These are phyloP conservation scores for Musa beccarii DNA, from an alignment of 176 grass and related monocot species.

Conservation along the genomic window DNA sequence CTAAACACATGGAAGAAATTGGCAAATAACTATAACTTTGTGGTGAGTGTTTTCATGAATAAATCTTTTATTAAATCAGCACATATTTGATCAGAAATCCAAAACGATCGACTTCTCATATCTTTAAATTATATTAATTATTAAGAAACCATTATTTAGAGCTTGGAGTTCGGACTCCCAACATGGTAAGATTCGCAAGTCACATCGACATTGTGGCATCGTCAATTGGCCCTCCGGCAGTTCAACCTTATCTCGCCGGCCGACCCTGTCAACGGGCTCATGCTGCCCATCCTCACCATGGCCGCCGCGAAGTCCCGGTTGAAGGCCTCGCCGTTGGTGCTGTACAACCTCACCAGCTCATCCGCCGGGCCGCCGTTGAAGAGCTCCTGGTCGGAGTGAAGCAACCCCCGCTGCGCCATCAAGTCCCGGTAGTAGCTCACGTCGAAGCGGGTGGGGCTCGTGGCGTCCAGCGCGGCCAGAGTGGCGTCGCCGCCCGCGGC, in stretches of 20 bases:
- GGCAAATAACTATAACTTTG: too few relatives aligned
- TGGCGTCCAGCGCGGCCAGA: conserved; percentile 37
- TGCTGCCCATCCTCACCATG: conserved; percentile 63
- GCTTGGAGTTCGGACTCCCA: too few relatives aligned
- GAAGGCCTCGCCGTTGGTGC: conserved; percentile 33
- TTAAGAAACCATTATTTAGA: too few relatives aligned
- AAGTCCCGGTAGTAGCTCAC: conserved; percentile 68
- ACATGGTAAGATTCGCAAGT: not conserved
- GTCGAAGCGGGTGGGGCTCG: conserved; percentile 42
- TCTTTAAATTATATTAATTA: too few relatives aligned
- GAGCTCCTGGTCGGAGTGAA: conserved; percentile 90
- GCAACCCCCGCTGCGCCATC: conserved; percentile 28
- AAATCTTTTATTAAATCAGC: too few relatives aligned
- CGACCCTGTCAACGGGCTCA: conserved; percentile 44
- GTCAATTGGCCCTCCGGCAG: conserved; percentile 62
- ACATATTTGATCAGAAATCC: too few relatives aligned
- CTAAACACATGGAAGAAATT: too few relatives aligned
- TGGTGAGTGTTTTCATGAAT: too few relatives aligned
- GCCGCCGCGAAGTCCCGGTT: conserved; percentile 43
- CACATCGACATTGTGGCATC: not conserved
- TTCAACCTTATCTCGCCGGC: conserved; percentile 58
- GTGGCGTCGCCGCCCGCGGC: conserved; percentile 31
- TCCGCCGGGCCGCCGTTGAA: conserved; percentile 49
- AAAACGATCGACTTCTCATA: too few relatives aligned
- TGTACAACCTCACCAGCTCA: conserved; percentile 38